Evolutionary conservation across 2,329 filamentous ascomycete genomes (phyloP).

Genomic region (Penicillium sp.): DNA sequence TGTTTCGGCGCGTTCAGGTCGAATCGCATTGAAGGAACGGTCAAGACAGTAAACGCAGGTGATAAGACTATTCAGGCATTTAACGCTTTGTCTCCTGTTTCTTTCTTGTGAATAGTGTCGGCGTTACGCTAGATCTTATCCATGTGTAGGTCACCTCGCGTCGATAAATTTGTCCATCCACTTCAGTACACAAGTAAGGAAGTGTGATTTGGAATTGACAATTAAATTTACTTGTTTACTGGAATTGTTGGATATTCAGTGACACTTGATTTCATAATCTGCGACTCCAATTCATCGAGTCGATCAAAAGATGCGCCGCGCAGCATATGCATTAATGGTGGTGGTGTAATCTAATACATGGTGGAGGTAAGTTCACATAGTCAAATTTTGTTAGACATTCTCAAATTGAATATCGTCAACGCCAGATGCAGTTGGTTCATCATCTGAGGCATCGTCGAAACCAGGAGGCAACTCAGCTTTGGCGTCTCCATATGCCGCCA

Average conservation of each 20-base stretch:
- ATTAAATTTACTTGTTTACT: too few species aligned
- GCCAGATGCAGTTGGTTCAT: constrained; percentile 46
- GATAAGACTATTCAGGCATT: not conserved
- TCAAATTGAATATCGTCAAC: constrained; percentile 75
- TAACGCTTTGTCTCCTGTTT: not conserved
- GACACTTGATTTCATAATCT: not conserved
- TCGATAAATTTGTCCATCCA: not conserved
- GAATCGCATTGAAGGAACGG: not conserved
- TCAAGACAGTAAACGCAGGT: not conserved
- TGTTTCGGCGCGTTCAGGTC: not conserved
- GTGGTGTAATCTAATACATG: constrained; percentile 8
- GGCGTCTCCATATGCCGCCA: constrained; percentile 41
- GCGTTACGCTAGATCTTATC: not conserved
- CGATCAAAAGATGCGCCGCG: not conserved
- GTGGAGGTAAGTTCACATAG: not conserved
- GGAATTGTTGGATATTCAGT: not conserved
- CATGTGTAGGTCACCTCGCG: not conserved
- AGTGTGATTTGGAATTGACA: too few species aligned
- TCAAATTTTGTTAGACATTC: constrained; percentile 53
- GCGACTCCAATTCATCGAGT: not conserved
- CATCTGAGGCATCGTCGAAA: constrained; percentile 52
- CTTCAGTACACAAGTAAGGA: too few species aligned
- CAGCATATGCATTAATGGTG: constrained; percentile 3
- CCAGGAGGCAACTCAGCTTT: constrained; percentile 53
- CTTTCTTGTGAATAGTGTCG: not conserved